These are phyloP conservation scores for Tricholoma terreum DNA, from an alignment of 768 basidiomycete genomes.

Conservation along the genomic window DNA sequence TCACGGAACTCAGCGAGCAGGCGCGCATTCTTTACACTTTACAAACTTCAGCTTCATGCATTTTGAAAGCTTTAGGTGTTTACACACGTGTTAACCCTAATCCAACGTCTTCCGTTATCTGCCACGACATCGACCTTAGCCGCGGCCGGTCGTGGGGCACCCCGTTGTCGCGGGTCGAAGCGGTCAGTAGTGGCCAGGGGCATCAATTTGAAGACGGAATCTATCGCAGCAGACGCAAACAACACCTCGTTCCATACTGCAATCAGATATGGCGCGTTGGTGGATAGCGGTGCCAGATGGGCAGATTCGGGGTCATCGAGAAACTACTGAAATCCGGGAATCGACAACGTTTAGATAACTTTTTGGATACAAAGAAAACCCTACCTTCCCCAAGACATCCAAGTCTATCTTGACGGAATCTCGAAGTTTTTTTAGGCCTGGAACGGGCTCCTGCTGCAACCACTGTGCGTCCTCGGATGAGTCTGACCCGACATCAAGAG, in stretches of 20 bases:
- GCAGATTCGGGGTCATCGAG: slow-evolving; percentile 45
- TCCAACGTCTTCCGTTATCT: slow-evolving; percentile 73
- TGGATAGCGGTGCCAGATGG: slow-evolving; percentile 53
- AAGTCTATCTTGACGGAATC: slow-evolving; percentile 45
- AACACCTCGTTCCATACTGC: slow-evolving; percentile 82
- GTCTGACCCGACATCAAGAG: slow-evolving; percentile 29
- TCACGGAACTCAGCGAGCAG: slow-evolving; percentile 80
- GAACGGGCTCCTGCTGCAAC: slow-evolving; percentile 40
- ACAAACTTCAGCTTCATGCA: not conserved
- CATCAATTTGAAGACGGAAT: slow-evolving; percentile 59
- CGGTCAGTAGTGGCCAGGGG: slow-evolving; percentile 13
- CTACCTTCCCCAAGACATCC: slow-evolving; percentile 44
- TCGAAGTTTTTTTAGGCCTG: slow-evolving; percentile 44
- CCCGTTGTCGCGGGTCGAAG: slow-evolving; percentile 17
- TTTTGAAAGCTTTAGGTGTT: not conserved
- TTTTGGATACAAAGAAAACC: slow-evolving; percentile 5
- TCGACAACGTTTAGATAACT: not conserved
- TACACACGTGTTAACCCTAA: slow-evolving; percentile 84
- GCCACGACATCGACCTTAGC: slow-evolving; percentile 83
- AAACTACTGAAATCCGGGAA: slow-evolving; percentile 52
- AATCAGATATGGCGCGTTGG: slow-evolving; percentile 77
- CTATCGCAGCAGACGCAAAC: slow-evolving; percentile 53
- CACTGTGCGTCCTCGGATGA: slow-evolving; percentile 38
- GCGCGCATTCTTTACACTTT: slow-evolving; percentile 73
- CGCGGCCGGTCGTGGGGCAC: slow-evolving; percentile 27